Evolutionary conservation across 2,329 filamentous ascomycete genomes (phyloP).

Genomic region (Xylaria sp.): DNA sequence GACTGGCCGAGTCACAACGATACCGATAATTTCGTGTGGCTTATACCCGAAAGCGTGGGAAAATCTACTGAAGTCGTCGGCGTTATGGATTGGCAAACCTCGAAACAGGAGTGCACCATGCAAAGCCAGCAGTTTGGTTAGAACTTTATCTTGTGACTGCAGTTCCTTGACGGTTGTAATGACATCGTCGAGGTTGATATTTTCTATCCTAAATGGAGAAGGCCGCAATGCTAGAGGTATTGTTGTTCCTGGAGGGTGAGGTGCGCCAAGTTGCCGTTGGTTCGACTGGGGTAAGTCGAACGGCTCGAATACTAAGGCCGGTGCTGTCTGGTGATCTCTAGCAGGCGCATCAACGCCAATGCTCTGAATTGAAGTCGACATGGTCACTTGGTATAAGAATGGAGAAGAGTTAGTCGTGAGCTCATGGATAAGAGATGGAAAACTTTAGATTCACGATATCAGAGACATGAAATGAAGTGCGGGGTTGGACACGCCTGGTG

Average conservation of each 20-base stretch:
- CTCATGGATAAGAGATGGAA: not conserved
- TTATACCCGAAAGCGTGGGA: slow-evolving; percentile 53
- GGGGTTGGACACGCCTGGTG: not conserved
- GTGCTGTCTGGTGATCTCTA: not conserved
- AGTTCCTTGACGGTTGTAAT: not conserved
- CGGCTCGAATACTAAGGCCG: not conserved
- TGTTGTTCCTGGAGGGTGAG: not conserved
- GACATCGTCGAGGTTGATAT: slow-evolving; percentile 5
- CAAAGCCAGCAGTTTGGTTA: slow-evolving; percentile 49
- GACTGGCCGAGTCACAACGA: slow-evolving; percentile 52
- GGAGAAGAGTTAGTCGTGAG: not conserved
- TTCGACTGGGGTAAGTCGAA: slow-evolving; percentile 7
- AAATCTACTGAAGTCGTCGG: slow-evolving; percentile 54
- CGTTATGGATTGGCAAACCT: slow-evolving; percentile 50
- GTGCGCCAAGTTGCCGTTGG: slow-evolving; percentile 8
- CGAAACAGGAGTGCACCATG: slow-evolving; percentile 56
- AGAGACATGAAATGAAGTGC: not conserved
- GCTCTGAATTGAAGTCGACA: not conserved
- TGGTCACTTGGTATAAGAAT: not conserved
- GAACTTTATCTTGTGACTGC: slow-evolving; percentile 39
- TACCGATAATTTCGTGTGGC: slow-evolving; percentile 58
- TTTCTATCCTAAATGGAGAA: not conserved
- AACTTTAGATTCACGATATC: not conserved
- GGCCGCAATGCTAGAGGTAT: slow-evolving; percentile 3
- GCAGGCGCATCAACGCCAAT: not conserved